Percentiles rank a stretch among this genome's conserved stretches.
Conservation (phyloP, 2,329 filamentous ascomycete genomes). For the Talaromyces amestolkiae region DNA sequence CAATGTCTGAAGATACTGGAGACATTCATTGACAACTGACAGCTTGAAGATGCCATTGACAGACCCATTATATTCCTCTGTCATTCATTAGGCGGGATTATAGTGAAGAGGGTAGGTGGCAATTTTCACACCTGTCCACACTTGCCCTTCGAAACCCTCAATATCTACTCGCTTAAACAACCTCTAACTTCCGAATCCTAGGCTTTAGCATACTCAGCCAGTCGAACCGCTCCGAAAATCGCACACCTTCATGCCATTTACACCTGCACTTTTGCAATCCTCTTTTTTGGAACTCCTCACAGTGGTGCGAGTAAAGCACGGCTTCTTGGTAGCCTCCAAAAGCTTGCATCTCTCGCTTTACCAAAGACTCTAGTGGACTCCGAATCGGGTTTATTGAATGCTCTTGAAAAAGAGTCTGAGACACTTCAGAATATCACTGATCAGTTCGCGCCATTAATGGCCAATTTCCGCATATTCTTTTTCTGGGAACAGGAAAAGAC, state of each 20-base stretch:
- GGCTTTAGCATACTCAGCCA: conserved; percentile 37
- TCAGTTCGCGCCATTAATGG: conserved; percentile 39
- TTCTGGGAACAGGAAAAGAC: conserved; percentile 43
- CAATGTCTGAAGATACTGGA: conserved; percentile 7
- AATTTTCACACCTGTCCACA: background rate
- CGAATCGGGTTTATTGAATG: conserved; percentile 52
- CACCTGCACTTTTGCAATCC: conserved; percentile 36
- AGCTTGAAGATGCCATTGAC: conserved; percentile 32
- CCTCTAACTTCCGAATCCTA: conserved; percentile 18
- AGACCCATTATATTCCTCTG: conserved; percentile 44
- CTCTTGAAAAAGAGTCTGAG: conserved; percentile 50
- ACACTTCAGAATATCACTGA: conserved; percentile 41
- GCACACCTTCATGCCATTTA: conserved; percentile 38
- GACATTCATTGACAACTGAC: conserved; percentile 16
- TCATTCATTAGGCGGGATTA: conserved; percentile 43
- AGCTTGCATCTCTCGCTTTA: conserved; percentile 29
- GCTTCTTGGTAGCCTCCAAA: conserved; percentile 23
- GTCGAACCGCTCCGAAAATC: conserved; percentile 24
- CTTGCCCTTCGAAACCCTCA: background rate
- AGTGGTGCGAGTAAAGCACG: conserved; percentile 36
- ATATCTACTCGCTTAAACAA: background rate
- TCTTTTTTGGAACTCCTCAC: conserved; percentile 42
- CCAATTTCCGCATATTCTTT: conserved; percentile 38
- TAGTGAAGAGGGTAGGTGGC: conserved; percentile 39
- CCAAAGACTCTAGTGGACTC: conserved; percentile 28